A percentile compares a stretch with the other conserved stretches of the same genome.
Conservation (phyloP, 169 alveolate species). For the Perkinsus marinus region DNA sequence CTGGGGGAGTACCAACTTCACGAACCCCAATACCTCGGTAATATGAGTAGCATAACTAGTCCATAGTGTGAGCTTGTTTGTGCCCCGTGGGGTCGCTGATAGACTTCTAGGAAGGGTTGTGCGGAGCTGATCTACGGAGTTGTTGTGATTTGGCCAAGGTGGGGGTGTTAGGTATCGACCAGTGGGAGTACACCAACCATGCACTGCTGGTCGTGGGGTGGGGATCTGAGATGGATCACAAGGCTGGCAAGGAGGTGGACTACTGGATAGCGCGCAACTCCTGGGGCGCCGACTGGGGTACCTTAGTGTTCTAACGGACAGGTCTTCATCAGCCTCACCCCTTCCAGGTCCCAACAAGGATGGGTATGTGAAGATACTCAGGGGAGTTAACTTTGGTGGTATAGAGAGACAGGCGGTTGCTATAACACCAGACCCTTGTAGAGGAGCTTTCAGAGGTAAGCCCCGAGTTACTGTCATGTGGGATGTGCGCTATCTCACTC, state of each 20-base stretch:
- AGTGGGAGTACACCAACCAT: conserved; percentile 31
- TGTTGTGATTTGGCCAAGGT: too few relatives aligned
- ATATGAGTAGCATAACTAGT: background rate
- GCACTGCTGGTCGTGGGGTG: conserved; percentile 21
- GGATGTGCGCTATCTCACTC: background rate
- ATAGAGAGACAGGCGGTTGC: conserved; percentile 25
- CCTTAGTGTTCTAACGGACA: background rate
- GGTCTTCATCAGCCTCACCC: background rate
- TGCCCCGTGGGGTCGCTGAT: too few relatives aligned
- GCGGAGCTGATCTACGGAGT: too few relatives aligned
- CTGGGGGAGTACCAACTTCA: background rate
- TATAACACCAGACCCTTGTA: conserved; percentile 19
- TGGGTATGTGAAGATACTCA: conserved; percentile 25
- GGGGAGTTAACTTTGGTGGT: conserved; percentile 28
- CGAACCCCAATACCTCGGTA: background rate
- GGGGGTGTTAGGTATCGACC: conserved; percentile 5
- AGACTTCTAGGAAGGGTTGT: too few relatives aligned
- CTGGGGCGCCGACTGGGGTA: conserved; percentile 28
- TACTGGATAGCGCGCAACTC: conserved; percentile 28
- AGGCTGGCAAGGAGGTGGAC: conserved; percentile 14
- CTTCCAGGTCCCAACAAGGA: background rate
- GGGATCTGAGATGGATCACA: conserved; percentile 5
- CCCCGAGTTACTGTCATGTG: background rate
- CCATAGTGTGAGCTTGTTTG: background rate
- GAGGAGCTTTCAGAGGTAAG: conserved; percentile 1